Evolutionary conservation across 2,329 filamentous ascomycete species (phyloP), one percentile per base, ranked within the genome.

Genomic region (Colletotrichum sp.): DNA sequence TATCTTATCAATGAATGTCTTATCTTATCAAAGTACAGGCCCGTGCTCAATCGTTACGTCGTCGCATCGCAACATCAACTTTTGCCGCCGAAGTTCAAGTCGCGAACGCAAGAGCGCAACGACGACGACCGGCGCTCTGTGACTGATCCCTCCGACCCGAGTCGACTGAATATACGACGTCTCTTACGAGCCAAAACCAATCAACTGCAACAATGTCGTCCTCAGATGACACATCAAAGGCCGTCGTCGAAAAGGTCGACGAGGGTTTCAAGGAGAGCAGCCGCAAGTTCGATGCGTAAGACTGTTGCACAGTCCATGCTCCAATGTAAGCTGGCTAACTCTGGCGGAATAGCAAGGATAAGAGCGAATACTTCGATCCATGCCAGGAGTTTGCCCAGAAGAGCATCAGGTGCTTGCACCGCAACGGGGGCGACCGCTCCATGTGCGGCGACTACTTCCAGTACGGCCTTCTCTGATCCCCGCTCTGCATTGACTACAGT

Each of bases 401-500:
- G 82, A 98, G 96, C 85, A 93, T 98, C 79, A 93, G 92, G 83
- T 99, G 97, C 82, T 87, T 99, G 82, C 93, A 96, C 83, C 92
- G 97, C 26, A 99, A 99, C 83, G 93, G 91, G 26, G 96, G 95
- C 16, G 95, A 99, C 83, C 91, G 93, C 79, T 89, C 93, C n/a
- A 94, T 99, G 94, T 99, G 97, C 83, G 90, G 90, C 78, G 96
- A 99, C 84, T 99, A 98, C 83, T 99, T 99, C 83, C 95, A 98
- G 96, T 98, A 84, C 8, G 9, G 28, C 57, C 16, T 9, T 68
- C 13, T 30, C 52, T 10, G 14, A 5, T 34, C 13, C 18, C 18
- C n/a, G 18, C 4, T 30, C 12, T 30, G 10, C 26, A 9, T 18
- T n/a, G 24, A 18, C n/a, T 32, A 52, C 21, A 59, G 5, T 21